Percentiles rank a stretch among this genome's conserved stretches.
Conservation (phyloP, 2,329 filamentous ascomycete genomes). For the Dothistroma pini region DNA sequence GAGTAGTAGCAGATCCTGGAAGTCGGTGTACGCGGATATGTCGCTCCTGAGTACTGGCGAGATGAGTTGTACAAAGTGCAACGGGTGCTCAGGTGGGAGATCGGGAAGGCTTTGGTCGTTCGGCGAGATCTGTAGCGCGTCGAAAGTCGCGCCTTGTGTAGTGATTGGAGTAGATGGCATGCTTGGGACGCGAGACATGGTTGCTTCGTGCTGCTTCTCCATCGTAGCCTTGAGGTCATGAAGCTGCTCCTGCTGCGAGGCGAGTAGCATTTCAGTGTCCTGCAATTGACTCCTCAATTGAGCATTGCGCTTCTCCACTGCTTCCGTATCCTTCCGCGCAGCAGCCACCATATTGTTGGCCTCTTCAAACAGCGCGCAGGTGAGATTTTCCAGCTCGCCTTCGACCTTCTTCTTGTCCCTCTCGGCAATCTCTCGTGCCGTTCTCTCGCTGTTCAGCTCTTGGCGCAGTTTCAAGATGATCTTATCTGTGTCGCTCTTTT, state of each 20-base stretch:
- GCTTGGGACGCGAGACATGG: constrained; percentile 56
- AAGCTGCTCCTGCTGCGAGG: constrained; percentile 89
- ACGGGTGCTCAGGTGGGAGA: constrained; percentile 58
- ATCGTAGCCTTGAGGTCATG: constrained; percentile 87
- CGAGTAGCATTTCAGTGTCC: constrained; percentile 80
- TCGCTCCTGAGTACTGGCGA: constrained; percentile 81
- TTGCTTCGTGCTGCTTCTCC: constrained; percentile 75
- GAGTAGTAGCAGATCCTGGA: constrained; percentile 68
- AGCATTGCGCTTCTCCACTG: constrained; percentile 73
- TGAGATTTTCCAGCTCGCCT: constrained; percentile 84
- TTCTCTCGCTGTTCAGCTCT: constrained; percentile 43
- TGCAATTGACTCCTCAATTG: constrained; percentile 79
- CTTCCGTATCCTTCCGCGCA: constrained; percentile 80
- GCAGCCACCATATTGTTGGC: constrained; percentile 96
- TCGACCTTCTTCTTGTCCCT: constrained; percentile 83
- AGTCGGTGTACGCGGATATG: constrained; percentile 77
- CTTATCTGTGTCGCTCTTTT: constrained; percentile 66
- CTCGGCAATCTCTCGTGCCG: constrained; percentile 42
- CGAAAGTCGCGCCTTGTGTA: constrained; percentile 56
- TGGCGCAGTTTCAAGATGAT: constrained; percentile 40
- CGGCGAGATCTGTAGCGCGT: constrained; percentile 54
- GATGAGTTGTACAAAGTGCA: constrained; percentile 77
- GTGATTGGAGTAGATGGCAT: constrained; percentile 78
- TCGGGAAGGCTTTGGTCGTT: constrained; percentile 49
- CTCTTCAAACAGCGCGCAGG: constrained; percentile 92